Evolutionary conservation across 257 asterid genomes (phyloP).

Genomic region (Gynochthodes officinalis): DNA sequence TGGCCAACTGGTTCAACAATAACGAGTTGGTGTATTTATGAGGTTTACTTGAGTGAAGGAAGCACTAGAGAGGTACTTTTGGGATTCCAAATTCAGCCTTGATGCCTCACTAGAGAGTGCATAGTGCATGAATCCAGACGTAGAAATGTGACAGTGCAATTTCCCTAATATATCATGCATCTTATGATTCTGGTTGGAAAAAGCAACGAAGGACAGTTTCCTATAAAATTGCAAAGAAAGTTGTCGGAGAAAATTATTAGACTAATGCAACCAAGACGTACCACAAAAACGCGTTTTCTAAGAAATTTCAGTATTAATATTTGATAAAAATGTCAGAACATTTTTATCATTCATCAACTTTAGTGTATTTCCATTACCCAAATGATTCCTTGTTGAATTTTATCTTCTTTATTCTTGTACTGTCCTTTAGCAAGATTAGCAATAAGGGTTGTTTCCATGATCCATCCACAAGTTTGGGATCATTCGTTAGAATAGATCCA

Average conservation of each 20-base stretch:
- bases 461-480: background rate
- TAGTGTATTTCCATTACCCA: no score
- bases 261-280: background rate
- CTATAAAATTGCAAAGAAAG: background rate
- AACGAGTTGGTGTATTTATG: no score
- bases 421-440: no score
- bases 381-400: no score
- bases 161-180: constrained; percentile 6
- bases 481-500: constrained; percentile 1
- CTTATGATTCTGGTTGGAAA: constrained; percentile 2
- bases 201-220: background rate
- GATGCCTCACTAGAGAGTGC: background rate
- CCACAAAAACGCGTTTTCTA: constrained; percentile 4
- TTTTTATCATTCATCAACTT: no score
- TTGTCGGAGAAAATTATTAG: constrained; percentile 2
- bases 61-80: background rate
- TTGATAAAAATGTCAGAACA: no score
- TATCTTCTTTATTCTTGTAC: no score
- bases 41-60: no score
- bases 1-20: no score
- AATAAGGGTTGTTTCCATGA: background rate
- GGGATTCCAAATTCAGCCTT: background rate
- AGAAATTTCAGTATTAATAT: no score
- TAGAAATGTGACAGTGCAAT: background rate
- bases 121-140: constrained; percentile 26